Conservation (phyloP, 2,329 filamentous ascomycete species). For the Tolypocladium inflatum region DNA sequence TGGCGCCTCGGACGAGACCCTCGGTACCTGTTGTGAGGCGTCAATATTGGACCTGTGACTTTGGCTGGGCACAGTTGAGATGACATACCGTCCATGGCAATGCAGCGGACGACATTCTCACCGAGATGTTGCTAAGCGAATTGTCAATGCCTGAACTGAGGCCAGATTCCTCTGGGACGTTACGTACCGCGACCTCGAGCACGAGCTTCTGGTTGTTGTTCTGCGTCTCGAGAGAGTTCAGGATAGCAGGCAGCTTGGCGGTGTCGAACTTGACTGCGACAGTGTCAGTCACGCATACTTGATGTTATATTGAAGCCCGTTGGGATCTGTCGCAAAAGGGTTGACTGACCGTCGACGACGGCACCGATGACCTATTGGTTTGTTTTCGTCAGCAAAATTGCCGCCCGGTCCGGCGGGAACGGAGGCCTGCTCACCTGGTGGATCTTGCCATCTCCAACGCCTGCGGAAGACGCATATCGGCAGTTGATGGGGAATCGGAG, state of each 20-base stretch:
- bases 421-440: slow-evolving; percentile 45
- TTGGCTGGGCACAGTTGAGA: neutral
- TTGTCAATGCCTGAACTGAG: slow-evolving; percentile 24
- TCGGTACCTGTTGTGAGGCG: slow-evolving; percentile 66
- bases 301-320: neutral
- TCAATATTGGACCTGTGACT: slow-evolving; percentile 2
- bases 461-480: slow-evolving; percentile 49
- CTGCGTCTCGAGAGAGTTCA: slow-evolving; percentile 87
- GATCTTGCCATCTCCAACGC: slow-evolving; percentile 56
- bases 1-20: slow-evolving; percentile 91
- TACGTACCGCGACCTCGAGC: slow-evolving; percentile 85
- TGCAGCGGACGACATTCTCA: slow-evolving; percentile 97
- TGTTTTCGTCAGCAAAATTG: slow-evolving; percentile 27
- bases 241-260: slow-evolving; percentile 89
- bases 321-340: neutral
- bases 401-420: neutral
- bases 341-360: slow-evolving; percentile 86
- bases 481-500: slow-evolving; percentile 45
- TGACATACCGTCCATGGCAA: slow-evolving; percentile 97
- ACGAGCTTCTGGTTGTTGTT: slow-evolving; percentile 93
- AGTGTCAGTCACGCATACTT: slow-evolving; percentile 13
- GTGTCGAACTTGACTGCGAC: slow-evolving; percentile 87
- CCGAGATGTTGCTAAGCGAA: slow-evolving; percentile 85
- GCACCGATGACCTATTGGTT: slow-evolving; percentile 89
- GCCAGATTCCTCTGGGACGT: slow-evolving; percentile 2